Percentiles rank a stretch among this genome's conserved stretches.
Conservation (phyloP, 2,329 filamentous ascomycete genomes). For the Elsinoe arachidis region DNA sequence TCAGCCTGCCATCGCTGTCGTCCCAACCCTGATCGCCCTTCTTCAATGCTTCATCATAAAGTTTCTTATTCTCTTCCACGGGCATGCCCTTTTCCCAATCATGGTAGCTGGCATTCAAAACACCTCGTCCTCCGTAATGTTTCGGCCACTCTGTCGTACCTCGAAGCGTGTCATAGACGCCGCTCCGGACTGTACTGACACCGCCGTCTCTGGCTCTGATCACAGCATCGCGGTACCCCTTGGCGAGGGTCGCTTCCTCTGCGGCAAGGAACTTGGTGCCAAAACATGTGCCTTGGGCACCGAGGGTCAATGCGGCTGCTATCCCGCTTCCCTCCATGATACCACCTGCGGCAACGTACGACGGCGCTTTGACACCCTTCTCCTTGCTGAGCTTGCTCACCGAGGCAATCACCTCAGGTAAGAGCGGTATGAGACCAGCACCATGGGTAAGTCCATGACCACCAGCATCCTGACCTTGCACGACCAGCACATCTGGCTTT, state of each 20-base stretch:
- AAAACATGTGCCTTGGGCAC: conserved; percentile 46
- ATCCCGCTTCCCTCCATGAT: conserved; percentile 47
- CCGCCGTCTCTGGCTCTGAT: conserved; percentile 43
- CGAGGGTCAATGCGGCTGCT: conserved; percentile 46
- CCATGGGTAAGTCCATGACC: conserved; percentile 53
- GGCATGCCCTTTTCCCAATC: conserved; percentile 32
- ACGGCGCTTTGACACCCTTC: conserved; percentile 16
- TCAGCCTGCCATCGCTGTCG: conserved; percentile 46
- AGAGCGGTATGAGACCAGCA: conserved; percentile 46
- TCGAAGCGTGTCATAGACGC: conserved; percentile 45
- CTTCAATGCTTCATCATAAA: conserved; percentile 40
- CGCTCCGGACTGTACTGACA: conserved; percentile 40
- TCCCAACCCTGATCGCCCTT: conserved; percentile 42
- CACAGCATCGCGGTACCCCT: conserved; percentile 40
- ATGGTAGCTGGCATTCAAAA: conserved; percentile 46
- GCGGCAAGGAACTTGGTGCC: conserved; percentile 56
- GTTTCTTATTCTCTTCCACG: conserved; percentile 34
- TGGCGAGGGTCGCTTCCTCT: conserved; percentile 36
- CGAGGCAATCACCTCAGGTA: conserved; percentile 49
- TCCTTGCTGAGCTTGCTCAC: conserved; percentile 22
- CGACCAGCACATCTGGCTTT: conserved; percentile 48
- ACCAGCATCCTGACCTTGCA: conserved; percentile 56
- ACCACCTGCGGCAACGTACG: conserved; percentile 47
- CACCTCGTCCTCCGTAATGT: conserved; percentile 48
- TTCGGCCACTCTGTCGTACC: conserved; percentile 51